Conservation (phyloP, 2,329 filamentous ascomycete species). For the Alternaria arbusti region DNA sequence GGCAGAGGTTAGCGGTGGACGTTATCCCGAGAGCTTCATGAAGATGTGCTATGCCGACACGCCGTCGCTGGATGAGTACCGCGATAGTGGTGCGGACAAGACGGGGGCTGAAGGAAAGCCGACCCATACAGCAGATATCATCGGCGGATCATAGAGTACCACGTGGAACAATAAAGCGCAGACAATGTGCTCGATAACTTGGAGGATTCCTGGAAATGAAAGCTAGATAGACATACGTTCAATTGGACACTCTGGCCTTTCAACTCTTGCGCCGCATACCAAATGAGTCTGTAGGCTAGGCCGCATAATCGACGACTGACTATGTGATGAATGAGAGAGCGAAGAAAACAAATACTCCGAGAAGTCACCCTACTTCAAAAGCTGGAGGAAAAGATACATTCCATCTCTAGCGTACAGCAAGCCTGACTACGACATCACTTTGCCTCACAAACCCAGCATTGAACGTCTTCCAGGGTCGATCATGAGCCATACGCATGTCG, state of each 20-base stretch:
- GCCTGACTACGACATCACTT: conserved; percentile 13
- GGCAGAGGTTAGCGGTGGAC: conserved; percentile 52
- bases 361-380: background rate
- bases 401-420: background rate
- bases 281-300: background rate
- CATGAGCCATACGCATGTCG: conserved; percentile 19
- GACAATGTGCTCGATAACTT: background rate
- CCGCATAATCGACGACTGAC: background rate
- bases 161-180: background rate
- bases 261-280: background rate
- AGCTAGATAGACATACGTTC: background rate
- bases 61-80: conserved; percentile 27
- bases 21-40: conserved; percentile 50
- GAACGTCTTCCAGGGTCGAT: conserved; percentile 19
- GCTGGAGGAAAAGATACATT: background rate
- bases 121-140: conserved; percentile 5
- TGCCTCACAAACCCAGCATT: conserved; percentile 26
- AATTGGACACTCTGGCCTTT: background rate
- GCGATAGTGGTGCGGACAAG: background rate
- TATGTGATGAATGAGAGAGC: background rate
- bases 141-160: conserved; percentile 3
- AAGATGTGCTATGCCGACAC: conserved; percentile 49
- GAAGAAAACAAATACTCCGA: background rate
- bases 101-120: background rate
- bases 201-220: background rate